Conservation (phyloP, 2,329 filamentous ascomycete species). For the Pseudocercospora ulei region DNA sequence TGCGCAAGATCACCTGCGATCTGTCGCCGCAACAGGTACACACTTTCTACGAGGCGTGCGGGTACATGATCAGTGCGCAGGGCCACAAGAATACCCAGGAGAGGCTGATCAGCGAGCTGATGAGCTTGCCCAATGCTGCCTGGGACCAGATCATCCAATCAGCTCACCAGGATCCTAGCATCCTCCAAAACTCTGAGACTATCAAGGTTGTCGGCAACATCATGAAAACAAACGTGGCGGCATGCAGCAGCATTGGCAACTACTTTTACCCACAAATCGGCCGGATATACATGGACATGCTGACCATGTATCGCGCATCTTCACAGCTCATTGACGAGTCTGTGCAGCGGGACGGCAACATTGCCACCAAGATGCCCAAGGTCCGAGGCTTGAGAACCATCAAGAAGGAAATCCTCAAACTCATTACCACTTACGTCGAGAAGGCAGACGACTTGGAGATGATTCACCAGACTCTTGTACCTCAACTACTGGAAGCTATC, state of each 20-base stretch:
- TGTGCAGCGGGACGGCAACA: constrained; percentile 73
- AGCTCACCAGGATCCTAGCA: constrained; percentile 73
- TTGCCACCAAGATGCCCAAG: constrained; percentile 95
- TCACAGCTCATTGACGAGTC: constrained; percentile 91
- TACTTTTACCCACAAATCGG: constrained; percentile 99
- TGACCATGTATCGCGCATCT: constrained; percentile 98
- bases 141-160: constrained; percentile 92
- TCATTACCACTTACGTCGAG: constrained; percentile 95
- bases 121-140: constrained; percentile 84
- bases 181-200: constrained; percentile 82
- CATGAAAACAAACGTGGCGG: constrained; percentile 99
- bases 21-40: constrained; percentile 94
- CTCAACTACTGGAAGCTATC: constrained; percentile 87
- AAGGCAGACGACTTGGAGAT: constrained; percentile 94
- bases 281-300: constrained; percentile 94
- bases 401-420: constrained; percentile 98
- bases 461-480: constrained; percentile 87
- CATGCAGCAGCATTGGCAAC: constrained; percentile 86
- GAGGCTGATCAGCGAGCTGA: constrained; percentile 77
- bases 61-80: constrained; percentile 97
- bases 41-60: constrained; percentile 97
- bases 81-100: constrained; percentile 93
- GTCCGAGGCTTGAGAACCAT: constrained; percentile 91
- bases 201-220: constrained; percentile 99
- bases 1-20: constrained; percentile 92